These are phyloP conservation scores for Trichoderma gamsii DNA, from an alignment of 495 filamentous ascomycete species.

Conservation along the genomic window DNA sequence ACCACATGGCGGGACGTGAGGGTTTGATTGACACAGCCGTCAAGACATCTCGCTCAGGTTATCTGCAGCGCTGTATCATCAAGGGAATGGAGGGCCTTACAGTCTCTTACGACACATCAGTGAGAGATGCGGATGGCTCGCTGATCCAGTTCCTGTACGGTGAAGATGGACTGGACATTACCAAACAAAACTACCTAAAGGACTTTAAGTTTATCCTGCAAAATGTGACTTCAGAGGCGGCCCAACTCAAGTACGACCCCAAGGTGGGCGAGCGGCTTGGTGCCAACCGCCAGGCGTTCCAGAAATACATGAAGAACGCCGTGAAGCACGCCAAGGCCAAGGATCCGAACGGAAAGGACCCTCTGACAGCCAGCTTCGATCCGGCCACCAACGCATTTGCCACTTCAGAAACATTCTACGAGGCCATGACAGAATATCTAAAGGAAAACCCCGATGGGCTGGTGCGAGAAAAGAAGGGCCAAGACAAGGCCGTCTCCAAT, in stretches of 20 bases:
- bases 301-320: constrained; percentile 73
- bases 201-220: constrained; percentile 86
- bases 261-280: constrained; percentile 39
- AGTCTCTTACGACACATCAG: constrained; percentile 88
- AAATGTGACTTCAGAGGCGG: constrained; percentile 55
- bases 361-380: constrained; percentile 64
- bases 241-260: constrained; percentile 40
- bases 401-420: constrained; percentile 81
- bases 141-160: constrained; percentile 95
- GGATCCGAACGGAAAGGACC: constrained; percentile 63
- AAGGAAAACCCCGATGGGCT: constrained; percentile 70
- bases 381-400: constrained; percentile 74
- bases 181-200: constrained; percentile 84
- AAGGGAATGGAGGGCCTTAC: constrained; percentile 97
- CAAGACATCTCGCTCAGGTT: constrained; percentile 94
- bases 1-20: constrained; percentile 98
- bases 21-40: constrained; percentile 99
- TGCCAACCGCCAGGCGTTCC: constrained; percentile 52
- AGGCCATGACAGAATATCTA: constrained; percentile 56
- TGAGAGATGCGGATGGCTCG: constrained; percentile 87
- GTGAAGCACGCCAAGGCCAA: constrained; percentile 66
- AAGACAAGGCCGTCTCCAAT: constrained; percentile 33
- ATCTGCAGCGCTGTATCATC: constrained; percentile 94
- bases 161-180: constrained; percentile 91
- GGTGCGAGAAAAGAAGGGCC: constrained; percentile 71